Base-by-base conservation (phyloP, 2,329 filamentous ascomycete species). In the Colletotrichum liaoningense region DNA sequence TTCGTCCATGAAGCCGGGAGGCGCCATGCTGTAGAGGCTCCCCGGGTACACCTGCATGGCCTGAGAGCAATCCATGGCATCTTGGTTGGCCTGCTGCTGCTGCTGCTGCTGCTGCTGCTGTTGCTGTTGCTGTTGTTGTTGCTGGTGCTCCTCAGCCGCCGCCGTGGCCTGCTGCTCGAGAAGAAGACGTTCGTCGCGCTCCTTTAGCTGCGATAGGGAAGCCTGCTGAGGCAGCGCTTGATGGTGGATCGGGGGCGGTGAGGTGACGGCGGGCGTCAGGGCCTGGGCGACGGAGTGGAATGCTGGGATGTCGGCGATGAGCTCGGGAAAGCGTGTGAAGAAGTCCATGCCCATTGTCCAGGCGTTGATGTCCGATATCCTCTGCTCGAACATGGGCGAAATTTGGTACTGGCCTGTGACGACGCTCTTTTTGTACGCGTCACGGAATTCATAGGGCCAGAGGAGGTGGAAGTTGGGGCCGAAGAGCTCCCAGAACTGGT, bases 271-370 rank as follows among this genome's bases (percentile, higher is more conserved):
- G 3, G 71, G 62, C 12, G 56, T 52, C 9, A 71, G 24, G 6
- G 67, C 49, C 24, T 62, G 67, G 4, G 55, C 42, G 26, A 73
- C 11, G 35, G 71, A 71, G n/a, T 66, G 67, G 55, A 66, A 71
- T 5, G 24, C 22, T 2, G 79, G 79, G 0, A 80, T 80, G 30
- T 90, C 79, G 5, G 74, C 75, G 3, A 54, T 74, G 14, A 80
- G 72, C 38, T 80, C 79, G 1, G 79, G 79, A 2, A 78, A 80
- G 4, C 73, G 74, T 0, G 56, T 30, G 28, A 80, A 80, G 55
- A 80, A 77, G 19, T 81, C 79, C 0, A 60, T 24, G 2, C 71
- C 74, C 79, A 80, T 79, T 1, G 79, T 78, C 79, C 79, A 80
- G 0, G 75, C 49, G 19, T 79, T 79, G 8, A 80, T 77, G n/a